Evolutionary conservation across 805 yeast genomes (phyloP), one percentile per base, ranked within the genome.

Genomic region (Metschnikowia matae): DNA sequence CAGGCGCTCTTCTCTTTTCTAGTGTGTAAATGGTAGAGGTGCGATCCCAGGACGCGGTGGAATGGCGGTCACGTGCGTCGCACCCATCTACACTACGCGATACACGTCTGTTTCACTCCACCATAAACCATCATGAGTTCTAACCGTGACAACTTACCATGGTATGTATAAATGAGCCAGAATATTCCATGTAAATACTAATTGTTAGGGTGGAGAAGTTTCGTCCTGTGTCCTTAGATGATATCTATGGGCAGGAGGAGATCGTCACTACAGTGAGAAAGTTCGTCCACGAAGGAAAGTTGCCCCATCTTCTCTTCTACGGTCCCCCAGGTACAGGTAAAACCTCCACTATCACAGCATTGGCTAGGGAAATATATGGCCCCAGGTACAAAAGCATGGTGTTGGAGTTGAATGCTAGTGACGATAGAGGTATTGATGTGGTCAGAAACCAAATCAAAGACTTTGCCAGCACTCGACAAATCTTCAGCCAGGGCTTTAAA

Each of bases 251-350:
- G 4, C 98, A 94, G 64, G 81, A 81, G 44, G 94, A 87, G 45
- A 89, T 90, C 31, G 89, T 94, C 6, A 78, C 80, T 33, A 92
- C 97, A 7, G 88, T 94, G 15, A 80, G 90, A 39, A 85, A 83
- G 62, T 94, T 92, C 66, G 90, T 91, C 15, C 79, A 82, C 53
- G 88, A 85, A 53, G 91, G 94, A 10, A 82, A 82, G 58, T 73
- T 92, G 35, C 99, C 99, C 2, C 99, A 94, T 70, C 71, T 94
- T 57, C 74, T 94, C 47, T 94, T 94, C 69, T 94, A 94, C 66
- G 97, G 96, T 0, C 96, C 96, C 1, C 96, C 96, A 15, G 96
- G 96, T 18, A 89, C 96, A 0, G 96, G 96, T 57, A 89, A 89
- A 66, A 89, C 96, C 0, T 86, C 96, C 2, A 89, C 96, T 2